Base-by-base conservation (phyloP, 2,329 filamentous ascomycete genomes). In the Bipolaris gigantea region DNA sequence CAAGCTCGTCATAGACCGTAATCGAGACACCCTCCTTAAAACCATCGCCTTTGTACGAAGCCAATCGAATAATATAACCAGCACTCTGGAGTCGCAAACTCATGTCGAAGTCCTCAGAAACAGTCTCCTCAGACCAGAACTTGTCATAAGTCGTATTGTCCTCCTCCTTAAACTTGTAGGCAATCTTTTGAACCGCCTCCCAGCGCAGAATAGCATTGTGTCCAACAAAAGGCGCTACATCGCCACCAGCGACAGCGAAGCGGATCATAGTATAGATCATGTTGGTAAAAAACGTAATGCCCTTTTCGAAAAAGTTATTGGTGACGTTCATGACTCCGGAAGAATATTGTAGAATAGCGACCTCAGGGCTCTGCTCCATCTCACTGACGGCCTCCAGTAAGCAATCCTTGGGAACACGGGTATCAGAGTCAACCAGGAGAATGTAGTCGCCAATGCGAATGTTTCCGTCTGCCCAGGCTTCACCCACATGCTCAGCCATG, bases 391-490 rank as follows among this genome's bases (percentile, higher is more conserved):
- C 88, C 66, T 92, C 89, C 5, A 92, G 80, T 56, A 93, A 79
- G 66, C 89, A 93, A 73, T 92, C 89, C 35, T 81, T 77, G 1
- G 89, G 89, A 8, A 73, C 69, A 51, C 70, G 69, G 11, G 64
- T 67, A 30, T 70, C 67, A 2, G 67, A 69, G 38, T 74, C 70
- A n/a, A 73, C 89, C 55, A 92, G 77, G 30, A 89, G 78, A 55
- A 92, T 90, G 73, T 92, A 92, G 75, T 95, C 90, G 51, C 91
- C 91, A 19, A 95, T 80, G 47, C 90, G 89, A 63, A 96, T 88
- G 73, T 94, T 92, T 57, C 90, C 91, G 69, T 91, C 89, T 16
- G 90, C 90, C 88, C 88, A 73, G 8, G 64, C 89, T 25, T 88
- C 88, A 25, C 87, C 84, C 16, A 86, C 85, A 52, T 89, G 71